These are phyloP conservation scores for Papiliotrema nemorosa DNA, from an alignment of 1,284 basidiomycete genomes.

Conservation along the genomic window DNA sequence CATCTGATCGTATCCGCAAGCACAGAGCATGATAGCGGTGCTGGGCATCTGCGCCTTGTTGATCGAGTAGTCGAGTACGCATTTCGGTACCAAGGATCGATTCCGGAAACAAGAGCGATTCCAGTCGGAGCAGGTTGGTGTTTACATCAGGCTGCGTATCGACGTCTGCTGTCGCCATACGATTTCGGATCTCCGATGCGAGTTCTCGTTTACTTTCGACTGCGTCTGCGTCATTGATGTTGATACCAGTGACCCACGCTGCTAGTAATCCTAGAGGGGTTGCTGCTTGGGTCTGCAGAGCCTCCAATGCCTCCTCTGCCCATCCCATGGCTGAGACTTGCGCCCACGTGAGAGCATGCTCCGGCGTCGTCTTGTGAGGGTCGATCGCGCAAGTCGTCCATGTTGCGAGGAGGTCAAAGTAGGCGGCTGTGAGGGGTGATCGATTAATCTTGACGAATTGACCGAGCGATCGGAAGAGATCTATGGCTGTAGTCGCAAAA, in stretches of 20 bases:
- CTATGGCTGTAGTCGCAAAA: constrained; percentile 28
- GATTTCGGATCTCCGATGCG: neutral
- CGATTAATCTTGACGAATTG: no score
- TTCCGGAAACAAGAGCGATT: no score
- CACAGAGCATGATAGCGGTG: no score
- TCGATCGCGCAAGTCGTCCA: constrained; percentile 84
- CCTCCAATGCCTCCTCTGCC: constrained; percentile 58
- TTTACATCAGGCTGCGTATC: neutral
- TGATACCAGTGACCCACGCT: constrained; percentile 70
- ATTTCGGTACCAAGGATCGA: constrained; percentile 12
- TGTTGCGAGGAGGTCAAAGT: constrained; percentile 56
- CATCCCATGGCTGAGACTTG: constrained; percentile 74
- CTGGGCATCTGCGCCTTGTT: neutral
- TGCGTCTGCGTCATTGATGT: constrained; percentile 56
- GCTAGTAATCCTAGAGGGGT: constrained; percentile 24
- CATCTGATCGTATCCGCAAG: neutral
- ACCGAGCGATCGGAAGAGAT: constrained; percentile 39
- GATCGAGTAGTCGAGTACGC: neutral
- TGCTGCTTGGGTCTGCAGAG: constrained; percentile 29
- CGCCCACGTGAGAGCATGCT: constrained; percentile 86
- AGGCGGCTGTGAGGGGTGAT: constrained; percentile 53
- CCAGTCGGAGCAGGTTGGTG: neutral
- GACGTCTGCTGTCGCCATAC: neutral
- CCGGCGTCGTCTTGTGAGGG: constrained; percentile 79
- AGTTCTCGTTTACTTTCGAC: neutral